Base-by-base conservation (phyloP, 805 yeast genomes). In the Debaryomyces prosopidis region DNA sequence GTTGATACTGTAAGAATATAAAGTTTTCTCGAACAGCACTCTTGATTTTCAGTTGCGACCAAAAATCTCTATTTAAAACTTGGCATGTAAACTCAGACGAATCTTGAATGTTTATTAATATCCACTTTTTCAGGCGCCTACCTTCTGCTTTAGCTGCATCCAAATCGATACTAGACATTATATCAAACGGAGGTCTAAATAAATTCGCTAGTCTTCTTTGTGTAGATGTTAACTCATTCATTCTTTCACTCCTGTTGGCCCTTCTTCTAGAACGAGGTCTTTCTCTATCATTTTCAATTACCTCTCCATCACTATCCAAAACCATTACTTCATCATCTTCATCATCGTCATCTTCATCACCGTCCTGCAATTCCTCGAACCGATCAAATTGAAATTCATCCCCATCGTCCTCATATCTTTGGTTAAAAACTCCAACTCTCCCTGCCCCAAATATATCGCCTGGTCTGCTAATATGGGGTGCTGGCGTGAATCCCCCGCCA, bases 101-200 rank as follows among this genome's bases (percentile, higher is more conserved):
- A 57, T 92, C 96, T 64, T 94, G 99, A 40, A 94, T 81, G 62
- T 94, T 94, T 18, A 94, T 77, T 55, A 94, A 68, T 6, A 94
- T 76, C 96, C 97, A 91, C 65, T 85, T 88, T 43, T 80, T 71
- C 47, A 72, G 75, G 27, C 64, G 66, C 46, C 84, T 76, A 1
- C 96, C 97, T 49, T 75, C 73, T 1, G 57, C 51, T 53, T 84
- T 87, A 2, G 98, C 98, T 5, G 73, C 70, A 34, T 88, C 94
- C n/a, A 94, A 63, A 43, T 79, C 80, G 14, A 82, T 51, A 52
- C 77, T 81, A 16, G 83, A 75, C 58, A 94, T 89, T 28, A 94
- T 69, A 54, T 92, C 97, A 69, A 89, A 92, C 0, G 99, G 99
- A 0, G 99, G 98, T 49, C 92, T 76, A 65, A 92, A 94, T 23